Evolutionary conservation across 192 early-diverging fungal species (phyloP), one percentile per base, ranked within the genome.

Genomic region (Dimargaris xerosporica): DNA sequence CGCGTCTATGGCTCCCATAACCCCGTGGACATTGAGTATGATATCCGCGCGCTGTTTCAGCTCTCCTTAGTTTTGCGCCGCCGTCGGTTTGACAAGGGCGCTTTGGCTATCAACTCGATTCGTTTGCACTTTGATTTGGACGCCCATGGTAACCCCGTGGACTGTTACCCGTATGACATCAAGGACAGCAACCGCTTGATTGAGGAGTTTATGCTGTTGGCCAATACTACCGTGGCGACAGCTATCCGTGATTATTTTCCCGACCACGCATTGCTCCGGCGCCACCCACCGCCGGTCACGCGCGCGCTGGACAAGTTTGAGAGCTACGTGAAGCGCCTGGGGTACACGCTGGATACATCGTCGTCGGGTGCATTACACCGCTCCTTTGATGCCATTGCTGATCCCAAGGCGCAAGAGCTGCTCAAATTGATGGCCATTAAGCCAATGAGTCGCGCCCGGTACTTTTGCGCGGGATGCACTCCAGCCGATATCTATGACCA

Each of bases 201-300:
- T 52, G 96, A 98, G 71, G 96, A 98, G 75, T 96, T 94, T 80
- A 99, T 95, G 92, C 79, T 95, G 66, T 69, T 95, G 51, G 96
- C 96, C 60, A 99, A 99, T 69, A 94, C 92, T 72, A 83, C 90
- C 28, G 96, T 99, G 0, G 96, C 94, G 0, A 69, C 86, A 43
- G 87, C 88, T 67, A 89, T 99, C 58, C 75, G 75, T 44, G 72
- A 69, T n/a, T 75, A 80, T 21, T 94, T 90, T 67, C 87, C 90
- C 1, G 78, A 84, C 6, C 78, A 78, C 9, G 78, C 91, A 21
- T 72, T 99, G 65, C 75, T 98, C 52, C 85, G 95, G 62, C 78
- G 82, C 60, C 88, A 87, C 64, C 63, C 75, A 25, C 71, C 77
- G 13, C 85, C 86, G 3, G 65, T 76, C 15, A 17, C 46, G n/a